Conservation (phyloP, 805 yeast species). For the Hanseniaspora valbyensis region DNA sequence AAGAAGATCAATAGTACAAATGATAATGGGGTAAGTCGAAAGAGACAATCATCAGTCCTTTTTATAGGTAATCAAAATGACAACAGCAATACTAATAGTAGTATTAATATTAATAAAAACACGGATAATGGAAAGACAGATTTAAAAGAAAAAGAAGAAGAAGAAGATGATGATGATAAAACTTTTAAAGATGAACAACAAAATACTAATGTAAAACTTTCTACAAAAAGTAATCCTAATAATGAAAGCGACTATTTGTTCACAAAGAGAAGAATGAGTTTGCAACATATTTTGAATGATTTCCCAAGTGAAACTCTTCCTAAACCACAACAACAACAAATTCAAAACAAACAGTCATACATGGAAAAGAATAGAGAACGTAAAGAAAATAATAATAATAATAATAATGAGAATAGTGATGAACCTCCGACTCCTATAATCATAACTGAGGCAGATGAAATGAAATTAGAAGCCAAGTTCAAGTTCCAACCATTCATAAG, state of each 20-base stretch:
- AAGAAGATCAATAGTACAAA: too few relatives aligned
- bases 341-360: background rate
- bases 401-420: background rate
- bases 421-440: background rate
- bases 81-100: background rate
- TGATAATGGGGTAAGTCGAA: too few relatives aligned
- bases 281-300: constrained; percentile 6
- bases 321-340: background rate
- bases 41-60: too few relatives aligned
- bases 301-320: background rate
- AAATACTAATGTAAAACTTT: too few relatives aligned
- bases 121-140: too few relatives aligned
- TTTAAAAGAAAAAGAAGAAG: too few relatives aligned
- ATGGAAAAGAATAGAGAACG: background rate
- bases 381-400: background rate
- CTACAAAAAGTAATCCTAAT: too few relatives aligned
- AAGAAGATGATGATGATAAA: too few relatives aligned
- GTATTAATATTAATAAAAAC: too few relatives aligned
- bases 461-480: constrained; percentile 23
- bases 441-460: constrained; percentile 10
- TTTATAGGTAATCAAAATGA: background rate
- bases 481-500: constrained; percentile 24
- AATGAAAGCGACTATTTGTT: background rate
- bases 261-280: constrained; percentile 10
- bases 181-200: too few relatives aligned